Evolutionary conservation across 1,139 yeast species (phyloP), one percentile per base, ranked within the genome.

Genomic region (Geotrichum siamense): DNA sequence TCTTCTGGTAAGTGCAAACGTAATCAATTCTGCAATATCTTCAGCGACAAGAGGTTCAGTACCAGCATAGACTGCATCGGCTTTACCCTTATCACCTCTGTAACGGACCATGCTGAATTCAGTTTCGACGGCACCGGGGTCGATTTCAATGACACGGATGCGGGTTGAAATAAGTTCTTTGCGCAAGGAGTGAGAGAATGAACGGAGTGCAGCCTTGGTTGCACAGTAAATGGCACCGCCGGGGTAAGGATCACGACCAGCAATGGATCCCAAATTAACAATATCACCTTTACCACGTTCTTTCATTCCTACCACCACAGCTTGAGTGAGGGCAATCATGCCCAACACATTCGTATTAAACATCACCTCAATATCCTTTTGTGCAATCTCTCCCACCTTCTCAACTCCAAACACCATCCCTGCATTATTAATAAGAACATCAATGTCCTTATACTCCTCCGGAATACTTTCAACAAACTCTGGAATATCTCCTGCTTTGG

Each of bases 61-160:
- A 34, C 86, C 87, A 33, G 71, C 70, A 59, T 85, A 86, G 20
- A 82, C 87, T 15, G 74, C 75, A 53, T 79, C 79, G 8, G 94
- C 94, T 58, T 74, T 74, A 4, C 65, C 68, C 39, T 67, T 58
- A 60, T 85, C 93, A 48, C 94, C 94, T 51, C 78, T 72, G 69
- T 76, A 81, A 60, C 94, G 72, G 27, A 82, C 83, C 28, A 77
- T 63, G 5, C 91, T 80, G 61, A 86, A 86, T 57, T 86, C 95
- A 13, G 95, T 86, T 63, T 84, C 86, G 20, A 85, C 94, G 38
- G 82, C 79, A 56, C 95, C 95, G 9, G 96, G 95, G 50, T 84
- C 89, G 41, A 85, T 74, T 61, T 84, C 93, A 54, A 86, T 75
- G 44, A 85, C 87, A 58, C 95, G 72, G 53, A 85, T 77, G 46